A percentile compares a stretch with the other conserved stretches of the same genome.
Conservation (phyloP, 2,329 filamentous ascomycete genomes). For the Acephala macrosclerotiorum region DNA sequence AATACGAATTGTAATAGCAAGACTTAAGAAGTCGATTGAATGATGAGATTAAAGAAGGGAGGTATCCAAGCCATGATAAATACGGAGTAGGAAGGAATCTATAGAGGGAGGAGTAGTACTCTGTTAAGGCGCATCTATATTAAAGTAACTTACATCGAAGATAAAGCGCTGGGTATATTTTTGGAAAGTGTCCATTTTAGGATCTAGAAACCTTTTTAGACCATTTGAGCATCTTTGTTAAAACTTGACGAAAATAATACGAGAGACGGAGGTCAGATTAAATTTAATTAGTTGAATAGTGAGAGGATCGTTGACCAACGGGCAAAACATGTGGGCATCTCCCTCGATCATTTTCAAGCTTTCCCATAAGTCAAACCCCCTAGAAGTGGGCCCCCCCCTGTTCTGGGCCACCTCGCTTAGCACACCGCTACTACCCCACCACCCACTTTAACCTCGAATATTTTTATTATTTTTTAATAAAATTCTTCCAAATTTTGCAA, state of each 20-base stretch:
- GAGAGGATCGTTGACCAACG: no score
- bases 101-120: conserved; percentile 22
- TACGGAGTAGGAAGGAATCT: conserved; percentile 20
- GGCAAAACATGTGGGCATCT: conserved; percentile 19
- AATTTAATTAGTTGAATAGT: conserved; percentile 2
- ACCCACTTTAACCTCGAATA: no score
- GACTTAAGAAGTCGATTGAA: conserved; percentile 17
- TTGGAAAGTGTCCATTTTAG: conserved; percentile 8
- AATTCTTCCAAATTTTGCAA: no score
- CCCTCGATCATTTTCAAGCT: no score
- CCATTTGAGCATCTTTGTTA: conserved; percentile 3
- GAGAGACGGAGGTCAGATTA: neutral
- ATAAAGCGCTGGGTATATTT: conserved; percentile 14
- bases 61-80: conserved; percentile 18
- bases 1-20: conserved; percentile 22
- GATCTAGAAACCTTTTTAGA: neutral
- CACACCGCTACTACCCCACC: no score
- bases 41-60: conserved; percentile 14
- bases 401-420: no score
- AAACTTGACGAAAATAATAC: neutral
- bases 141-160: conserved; percentile 19
- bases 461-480: no score
- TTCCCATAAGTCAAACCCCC: no score
- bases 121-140: conserved; percentile 18
- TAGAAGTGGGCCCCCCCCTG: no score